phyloP scores from a whole-genome alignment of 257 asterid species.

The Plantago ovata region DNA sequence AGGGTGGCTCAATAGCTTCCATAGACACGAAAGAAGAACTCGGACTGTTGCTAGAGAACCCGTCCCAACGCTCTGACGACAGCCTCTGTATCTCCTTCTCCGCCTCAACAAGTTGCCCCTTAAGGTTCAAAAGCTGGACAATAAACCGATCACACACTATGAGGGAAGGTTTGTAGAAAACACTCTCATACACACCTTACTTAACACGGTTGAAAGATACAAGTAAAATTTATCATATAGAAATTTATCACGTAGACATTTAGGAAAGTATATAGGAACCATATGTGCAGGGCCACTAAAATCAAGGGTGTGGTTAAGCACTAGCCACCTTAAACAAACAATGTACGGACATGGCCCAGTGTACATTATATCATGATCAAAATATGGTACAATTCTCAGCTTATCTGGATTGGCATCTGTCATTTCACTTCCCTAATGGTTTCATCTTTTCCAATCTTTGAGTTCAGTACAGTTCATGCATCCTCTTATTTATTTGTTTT shows the following conservation, averaged over 20 bases:
- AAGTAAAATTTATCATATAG: too few species aligned
- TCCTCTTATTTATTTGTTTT: conserved; percentile 14
- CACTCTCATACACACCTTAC: too few species aligned
- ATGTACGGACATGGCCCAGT: conserved; percentile 27
- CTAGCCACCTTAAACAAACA: conserved; percentile 17
- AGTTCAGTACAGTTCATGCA: conserved; percentile 23
- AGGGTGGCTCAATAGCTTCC: conserved; percentile 29
- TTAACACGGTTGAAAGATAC: too few species aligned
- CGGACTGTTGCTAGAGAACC: conserved; percentile 51
- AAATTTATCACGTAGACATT: too few species aligned
- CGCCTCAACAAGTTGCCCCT: conserved; percentile 47
- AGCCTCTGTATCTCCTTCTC: conserved; percentile 51
- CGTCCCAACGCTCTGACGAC: conserved; percentile 28
- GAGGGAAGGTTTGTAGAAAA: neutral
- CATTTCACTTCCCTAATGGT: conserved; percentile 20
- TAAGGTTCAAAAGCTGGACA: conserved; percentile 46
- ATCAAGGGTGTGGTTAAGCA: neutral
- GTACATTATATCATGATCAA: too few species aligned
- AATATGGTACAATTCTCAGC: neutral
- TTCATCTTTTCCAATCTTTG: conserved; percentile 19
- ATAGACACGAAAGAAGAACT: conserved; percentile 37
- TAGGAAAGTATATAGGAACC: too few species aligned
- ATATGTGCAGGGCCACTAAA: too few species aligned
- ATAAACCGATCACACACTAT: neutral
- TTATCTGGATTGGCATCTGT: neutral